Evolutionary conservation across 2,329 filamentous ascomycete genomes (phyloP), one percentile per base, ranked within the genome.

Genomic region (Amesomyces nigricolor): DNA sequence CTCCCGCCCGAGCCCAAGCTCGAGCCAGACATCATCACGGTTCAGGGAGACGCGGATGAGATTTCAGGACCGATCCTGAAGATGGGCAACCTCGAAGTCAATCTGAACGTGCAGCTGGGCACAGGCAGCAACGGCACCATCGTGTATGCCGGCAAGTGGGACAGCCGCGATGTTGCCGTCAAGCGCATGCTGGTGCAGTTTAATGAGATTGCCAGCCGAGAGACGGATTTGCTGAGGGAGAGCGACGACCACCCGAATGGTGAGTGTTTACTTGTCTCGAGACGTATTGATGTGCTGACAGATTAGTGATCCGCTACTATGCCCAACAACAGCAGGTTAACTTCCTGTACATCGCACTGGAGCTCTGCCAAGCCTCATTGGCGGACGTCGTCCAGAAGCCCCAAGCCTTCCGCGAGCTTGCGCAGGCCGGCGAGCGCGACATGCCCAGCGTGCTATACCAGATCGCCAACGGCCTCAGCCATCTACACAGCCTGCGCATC

Each of bases 131-230:
- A 96, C 67, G 94, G 94, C n/a, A 99, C 94, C 0, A 85, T 95
- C 51, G 94, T 99, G 0, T 97, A 94, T 70, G 87, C 89, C 47
- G 94, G 94, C n/a, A 89, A 86, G 52, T 97, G 95, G 68, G 94
- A 95, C 69, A 91, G 91, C 22, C 86, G 91, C 49, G 87, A 91
- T 44, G 92, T 99, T 26, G 94, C 94, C 1, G 90, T 99, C 47
- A 99, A 99, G 76, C 85, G 94, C 35, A 95, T 99, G 90, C 78
- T 97, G 58, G 89, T 92, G 35, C 89, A 96, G 63, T 96, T 96
- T 65, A 96, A 91, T 68, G 92, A 96, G 61, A 89, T 99, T 63
- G 94, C 94, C 0, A 91, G 89, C 10, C 91, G 96, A 65, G 94
- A 99, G 72, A 95, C 96, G 1, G 87, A 87, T 58, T 77, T 97